Evolutionary conservation across 2,329 filamentous ascomycete genomes (phyloP), one percentile per base, ranked within the genome.

Genomic region (Aureobasidium sp.): DNA sequence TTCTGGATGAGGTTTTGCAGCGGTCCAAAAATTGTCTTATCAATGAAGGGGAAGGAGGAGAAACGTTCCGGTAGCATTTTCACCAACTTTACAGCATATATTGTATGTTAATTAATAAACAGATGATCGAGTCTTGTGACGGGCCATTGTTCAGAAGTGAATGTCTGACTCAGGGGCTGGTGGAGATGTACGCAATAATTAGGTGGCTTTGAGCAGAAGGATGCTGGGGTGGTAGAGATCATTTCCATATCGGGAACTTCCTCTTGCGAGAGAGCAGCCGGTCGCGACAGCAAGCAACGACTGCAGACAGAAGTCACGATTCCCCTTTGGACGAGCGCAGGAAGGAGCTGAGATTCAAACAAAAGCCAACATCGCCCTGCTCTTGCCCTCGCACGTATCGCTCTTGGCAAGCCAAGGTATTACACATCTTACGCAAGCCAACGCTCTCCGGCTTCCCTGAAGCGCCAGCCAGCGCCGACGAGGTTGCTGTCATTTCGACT

Each of bases 401-500:
- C 25, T 39, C 50, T 54, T 54, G 50, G 36, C 50, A 54, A 54
- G 50, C 49, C 49, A 53, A 53, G 49, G 11, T 30, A 21, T 21
- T 21, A 32, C n/a, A 15, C 7, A 42, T 41, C 30, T 15, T 29
- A 27, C 42, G 53, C 53, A 45, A 34, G 29, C 30, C 53, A 45
- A 44, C 39, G 39, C 53, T 55, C 52, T 37, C 13, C 52, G 37
- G 27, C 29, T 25, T 44, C 52, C 37, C 25, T 30, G 41, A 57
- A 34, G 50, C 50, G 25, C 50, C 36, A 39, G 36, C 50, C 29
- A 55, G 53, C 53, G 39, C 53, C 39, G 53, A 45, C 27, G 27
- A 57, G 53, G 53, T 57, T 39, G 53, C 41, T 57, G 53, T 57
- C 53, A 57, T 57, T 21, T 57, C 41, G 53, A 44, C 13, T 36